Percentiles rank a stretch among this genome's conserved stretches.
Conservation (phyloP, 2,329 filamentous ascomycete species). For the Colletotrichum sp. region DNA sequence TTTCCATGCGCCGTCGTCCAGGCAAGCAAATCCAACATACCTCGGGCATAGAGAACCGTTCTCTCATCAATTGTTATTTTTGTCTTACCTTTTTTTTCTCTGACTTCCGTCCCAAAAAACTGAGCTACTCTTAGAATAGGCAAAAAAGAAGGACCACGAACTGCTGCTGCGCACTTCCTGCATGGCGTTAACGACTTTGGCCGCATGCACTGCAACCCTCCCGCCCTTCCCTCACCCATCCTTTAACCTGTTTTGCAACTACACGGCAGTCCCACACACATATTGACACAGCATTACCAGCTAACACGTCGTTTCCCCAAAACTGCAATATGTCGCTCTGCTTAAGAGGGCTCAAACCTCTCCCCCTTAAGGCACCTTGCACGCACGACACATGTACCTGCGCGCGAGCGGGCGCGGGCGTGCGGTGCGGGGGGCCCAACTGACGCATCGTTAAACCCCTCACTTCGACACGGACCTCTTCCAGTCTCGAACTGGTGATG, state of each 20-base stretch:
- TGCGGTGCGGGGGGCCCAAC: not conserved
- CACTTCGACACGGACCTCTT: slow-evolving; percentile 8
- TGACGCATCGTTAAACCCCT: not conserved
- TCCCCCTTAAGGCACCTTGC: not conserved
- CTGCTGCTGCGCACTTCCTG: not conserved
- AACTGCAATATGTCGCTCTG: not conserved
- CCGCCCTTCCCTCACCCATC: not conserved
- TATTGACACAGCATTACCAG: not conserved
- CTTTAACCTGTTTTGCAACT: not conserved
- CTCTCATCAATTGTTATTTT: not conserved
- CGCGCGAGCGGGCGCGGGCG: not conserved
- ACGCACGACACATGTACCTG: not conserved
- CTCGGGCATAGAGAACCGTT: not conserved
- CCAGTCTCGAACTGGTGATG: not conserved
- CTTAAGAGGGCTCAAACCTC: not conserved
- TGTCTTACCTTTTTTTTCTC: not conserved
- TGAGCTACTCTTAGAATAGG: not conserved
- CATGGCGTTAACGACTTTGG: not conserved
- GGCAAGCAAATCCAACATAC: not conserved
- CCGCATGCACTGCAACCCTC: not conserved
- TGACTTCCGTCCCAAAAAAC: not conserved
- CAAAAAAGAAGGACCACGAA: not conserved
- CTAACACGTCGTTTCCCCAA: not conserved
- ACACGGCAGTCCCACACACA: not conserved
- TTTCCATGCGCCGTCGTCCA: not conserved